Evolutionary conservation across 257 asterid species (phyloP).

Genomic region (Solanum medicagineum): DNA sequence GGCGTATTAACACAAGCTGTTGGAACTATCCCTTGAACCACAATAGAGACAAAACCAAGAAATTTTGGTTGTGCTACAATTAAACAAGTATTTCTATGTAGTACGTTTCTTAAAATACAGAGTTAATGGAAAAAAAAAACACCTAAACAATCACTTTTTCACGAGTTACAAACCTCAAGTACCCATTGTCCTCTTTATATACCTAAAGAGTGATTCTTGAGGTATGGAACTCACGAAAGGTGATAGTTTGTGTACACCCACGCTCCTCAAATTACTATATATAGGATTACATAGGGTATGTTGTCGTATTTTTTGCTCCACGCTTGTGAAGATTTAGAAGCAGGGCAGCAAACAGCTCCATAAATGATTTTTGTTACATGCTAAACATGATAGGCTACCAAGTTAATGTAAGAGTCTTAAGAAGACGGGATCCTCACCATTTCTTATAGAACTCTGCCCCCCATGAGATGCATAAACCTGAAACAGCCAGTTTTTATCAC

Average conservation of each 20-base stretch:
- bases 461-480: slow-evolving; percentile 81
- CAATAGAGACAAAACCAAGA: background rate
- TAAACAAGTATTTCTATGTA: background rate
- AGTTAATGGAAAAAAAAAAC: too few relatives aligned
- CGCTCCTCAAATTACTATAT: too few relatives aligned
- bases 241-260: too few relatives aligned
- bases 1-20: background rate
- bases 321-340: background rate
- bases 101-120: background rate
- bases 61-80: background rate
- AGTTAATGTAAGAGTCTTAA: background rate
- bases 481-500: background rate
- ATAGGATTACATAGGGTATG: too few relatives aligned
- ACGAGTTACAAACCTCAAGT: too few relatives aligned
- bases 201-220: too few relatives aligned
- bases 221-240: too few relatives aligned
- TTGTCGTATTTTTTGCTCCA: background rate
- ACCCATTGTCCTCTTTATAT: too few relatives aligned
- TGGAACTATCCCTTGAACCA: background rate
- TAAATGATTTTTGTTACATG: background rate
- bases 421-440: slow-evolving; percentile 29
- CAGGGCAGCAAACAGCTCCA: background rate
- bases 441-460: slow-evolving; percentile 57
- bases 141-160: too few relatives aligned
- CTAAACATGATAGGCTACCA: background rate